These are phyloP conservation scores for Pythium inflatum DNA, from an alignment of 352 stramenopile species.

Conservation along the genomic window DNA sequence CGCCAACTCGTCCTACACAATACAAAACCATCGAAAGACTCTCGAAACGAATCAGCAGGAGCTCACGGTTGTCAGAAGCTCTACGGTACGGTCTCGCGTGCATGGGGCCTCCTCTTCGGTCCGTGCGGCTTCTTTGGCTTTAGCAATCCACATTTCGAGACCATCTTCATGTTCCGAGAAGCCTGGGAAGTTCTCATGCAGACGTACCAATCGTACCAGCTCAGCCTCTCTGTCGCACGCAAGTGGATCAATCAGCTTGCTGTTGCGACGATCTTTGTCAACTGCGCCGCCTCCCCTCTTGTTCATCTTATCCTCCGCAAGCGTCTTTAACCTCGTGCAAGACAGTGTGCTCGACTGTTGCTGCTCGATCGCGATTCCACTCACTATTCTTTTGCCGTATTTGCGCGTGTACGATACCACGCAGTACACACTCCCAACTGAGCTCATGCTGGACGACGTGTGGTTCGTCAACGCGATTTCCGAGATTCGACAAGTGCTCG, in stretches of 20 bases:
- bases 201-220: conserved; percentile 31
- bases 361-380: conserved; percentile 31
- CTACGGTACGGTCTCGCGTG: no score
- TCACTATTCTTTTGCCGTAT: conserved; percentile 31
- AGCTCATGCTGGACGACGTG: conserved; percentile 17
- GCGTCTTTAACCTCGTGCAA: conserved; percentile 14
- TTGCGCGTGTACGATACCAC: conserved; percentile 1
- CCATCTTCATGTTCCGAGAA: conserved; percentile 24
- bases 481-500: conserved; percentile 22
- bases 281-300: conserved; percentile 22
- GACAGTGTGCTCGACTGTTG: conserved; percentile 31
- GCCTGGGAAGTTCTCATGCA: conserved; percentile 29
- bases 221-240: conserved; percentile 23
- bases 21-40: no score
- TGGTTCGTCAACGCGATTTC: conserved; percentile 23
- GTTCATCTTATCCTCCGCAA: conserved; percentile 7
- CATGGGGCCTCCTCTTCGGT: conserved; percentile 3
- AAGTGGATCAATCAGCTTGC: conserved; percentile 34
- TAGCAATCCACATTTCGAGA: conserved; percentile 12
- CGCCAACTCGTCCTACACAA: neutral
- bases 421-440: neutral
- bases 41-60: no score
- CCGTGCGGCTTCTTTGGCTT: conserved; percentile 20
- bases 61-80: neutral
- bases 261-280: conserved; percentile 24